phyloP scores from a whole-genome alignment of 129 eudicot species.

The Deinandra increscens region DNA sequence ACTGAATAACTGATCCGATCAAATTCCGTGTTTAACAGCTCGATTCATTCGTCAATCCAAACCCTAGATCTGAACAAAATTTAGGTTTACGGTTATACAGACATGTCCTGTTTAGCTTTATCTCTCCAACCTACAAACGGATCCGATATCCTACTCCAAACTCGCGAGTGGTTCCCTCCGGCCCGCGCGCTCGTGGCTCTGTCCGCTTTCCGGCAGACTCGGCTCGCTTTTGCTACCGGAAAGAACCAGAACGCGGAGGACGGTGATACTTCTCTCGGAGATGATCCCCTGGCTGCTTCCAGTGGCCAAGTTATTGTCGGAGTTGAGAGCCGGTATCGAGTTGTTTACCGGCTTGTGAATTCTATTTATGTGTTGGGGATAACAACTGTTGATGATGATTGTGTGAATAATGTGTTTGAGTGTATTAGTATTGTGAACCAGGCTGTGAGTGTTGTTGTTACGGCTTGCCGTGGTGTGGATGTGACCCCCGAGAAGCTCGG shows the following conservation, averaged over 20 bases:
- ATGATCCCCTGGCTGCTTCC: constrained; percentile 95
- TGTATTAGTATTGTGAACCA: constrained; percentile 80
- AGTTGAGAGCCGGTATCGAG: constrained; percentile 75
- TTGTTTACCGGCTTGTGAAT: constrained; percentile 71
- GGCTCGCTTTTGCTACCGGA: constrained; percentile 64
- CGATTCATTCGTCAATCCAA: constrained; percentile 7
- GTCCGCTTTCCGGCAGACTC: constrained; percentile 79
- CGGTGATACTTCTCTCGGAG: constrained; percentile 57
- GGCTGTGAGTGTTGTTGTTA: constrained; percentile 78
- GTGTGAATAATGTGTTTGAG: constrained; percentile 70
- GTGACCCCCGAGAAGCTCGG: constrained; percentile 88
- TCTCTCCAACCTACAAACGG: constrained; percentile 88
- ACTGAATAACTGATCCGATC: constrained; percentile 20
- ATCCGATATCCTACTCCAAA: constrained; percentile 85
- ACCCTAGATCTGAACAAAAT: constrained; percentile 27
- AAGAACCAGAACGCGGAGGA: constrained; percentile 47
- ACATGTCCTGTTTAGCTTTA: constrained; percentile 88
- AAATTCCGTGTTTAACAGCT: not conserved
- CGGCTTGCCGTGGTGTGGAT: constrained; percentile 95
- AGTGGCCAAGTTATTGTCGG: constrained; percentile 91
- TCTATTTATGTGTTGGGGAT: constrained; percentile 74
- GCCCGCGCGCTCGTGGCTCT: constrained; percentile 89
- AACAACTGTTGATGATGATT: constrained; percentile 61
- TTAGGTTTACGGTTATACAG: constrained; percentile 23
- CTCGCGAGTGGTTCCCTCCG: constrained; percentile 99